phyloP scores from a whole-genome alignment of 345 rosid genomes.

The Salix brachista region DNA sequence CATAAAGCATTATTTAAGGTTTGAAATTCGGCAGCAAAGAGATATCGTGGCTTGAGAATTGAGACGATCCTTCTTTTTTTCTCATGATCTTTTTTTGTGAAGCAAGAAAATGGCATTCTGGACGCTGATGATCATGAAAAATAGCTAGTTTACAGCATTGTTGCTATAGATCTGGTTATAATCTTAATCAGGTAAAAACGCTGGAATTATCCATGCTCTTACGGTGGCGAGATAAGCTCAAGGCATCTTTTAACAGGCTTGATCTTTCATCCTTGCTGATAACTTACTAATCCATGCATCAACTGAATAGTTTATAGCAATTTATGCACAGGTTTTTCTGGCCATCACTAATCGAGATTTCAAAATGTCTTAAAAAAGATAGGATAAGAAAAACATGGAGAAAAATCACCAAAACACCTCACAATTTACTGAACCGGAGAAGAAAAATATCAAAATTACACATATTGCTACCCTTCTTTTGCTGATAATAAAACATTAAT shows the following conservation, averaged over 20 bases:
- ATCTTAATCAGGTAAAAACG: no score
- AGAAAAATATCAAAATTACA: conserved; percentile 15
- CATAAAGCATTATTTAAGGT: no score
- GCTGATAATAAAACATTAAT: conserved; percentile 12
- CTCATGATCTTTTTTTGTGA: no score
- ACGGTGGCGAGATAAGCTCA: neutral
- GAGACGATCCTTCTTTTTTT: no score
- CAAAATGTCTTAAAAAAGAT: conserved; percentile 10
- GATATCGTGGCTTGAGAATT: no score
- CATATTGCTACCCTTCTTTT: conserved; percentile 17
- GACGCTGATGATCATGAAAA: no score
- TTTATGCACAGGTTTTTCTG: neutral
- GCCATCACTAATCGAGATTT: neutral
- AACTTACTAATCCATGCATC: neutral
- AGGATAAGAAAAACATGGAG: conserved; percentile 2
- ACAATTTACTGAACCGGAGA: conserved; percentile 4
- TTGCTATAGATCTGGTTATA: no score
- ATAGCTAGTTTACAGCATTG: no score
- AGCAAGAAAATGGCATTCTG: no score
- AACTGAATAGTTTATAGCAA: neutral
- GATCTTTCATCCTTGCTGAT: neutral
- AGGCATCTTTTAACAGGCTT: neutral
- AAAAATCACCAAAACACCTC: conserved; percentile 31
- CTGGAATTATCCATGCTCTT: neutral
- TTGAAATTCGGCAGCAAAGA: no score